Evolutionary conservation across 331 rosid genomes (phyloP), one percentile per base, ranked within the genome.

Genomic region (Arachis monticola): DNA sequence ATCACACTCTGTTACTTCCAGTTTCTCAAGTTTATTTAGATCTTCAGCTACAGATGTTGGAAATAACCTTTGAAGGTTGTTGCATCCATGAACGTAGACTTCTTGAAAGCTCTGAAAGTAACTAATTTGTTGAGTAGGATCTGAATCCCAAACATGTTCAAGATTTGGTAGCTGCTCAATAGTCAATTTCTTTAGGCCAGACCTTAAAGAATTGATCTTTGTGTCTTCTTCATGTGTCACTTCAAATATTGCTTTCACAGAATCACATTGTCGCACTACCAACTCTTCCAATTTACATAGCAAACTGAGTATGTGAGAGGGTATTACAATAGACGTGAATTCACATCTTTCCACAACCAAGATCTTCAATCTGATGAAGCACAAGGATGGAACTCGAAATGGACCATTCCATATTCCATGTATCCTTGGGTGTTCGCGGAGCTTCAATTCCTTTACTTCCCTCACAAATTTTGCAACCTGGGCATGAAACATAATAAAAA

Each of bases 11-110:
- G 5, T 0, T n/a, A 60, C 50, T 2, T 3, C 35, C n/a, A 72
- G 59, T 0, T 30, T 8, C 35, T 46, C 60, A 46, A 60, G 68
- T 12, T 59, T 45, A 8, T 11, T 5, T 10, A 45, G 44, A 60
- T 40, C 44, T 60, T 22, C 12, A 11, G 27, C 64, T 30, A 60
- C 27, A 2, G 75, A 60, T 12, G 57, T 11, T 8, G 81, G 81
- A 69, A 68, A 69, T 22, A 77, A 63, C 9, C 70, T 67, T 60
- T 8, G 40, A 11, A 67, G 60, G 14, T 53, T 1, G 10, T 58
- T 11, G 47, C 80, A 76, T 9, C 1, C 2, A 1, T 46, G 2
- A 67, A 58, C 53, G 14, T 5, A 0, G 3, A 67, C 31, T 46
- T 46, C 6, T 35, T 60, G 69, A 2, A 73, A 3, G 14, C 0